Conservation (phyloP, 2,329 filamentous ascomycete species). For the Aspergillus chevalieri region DNA sequence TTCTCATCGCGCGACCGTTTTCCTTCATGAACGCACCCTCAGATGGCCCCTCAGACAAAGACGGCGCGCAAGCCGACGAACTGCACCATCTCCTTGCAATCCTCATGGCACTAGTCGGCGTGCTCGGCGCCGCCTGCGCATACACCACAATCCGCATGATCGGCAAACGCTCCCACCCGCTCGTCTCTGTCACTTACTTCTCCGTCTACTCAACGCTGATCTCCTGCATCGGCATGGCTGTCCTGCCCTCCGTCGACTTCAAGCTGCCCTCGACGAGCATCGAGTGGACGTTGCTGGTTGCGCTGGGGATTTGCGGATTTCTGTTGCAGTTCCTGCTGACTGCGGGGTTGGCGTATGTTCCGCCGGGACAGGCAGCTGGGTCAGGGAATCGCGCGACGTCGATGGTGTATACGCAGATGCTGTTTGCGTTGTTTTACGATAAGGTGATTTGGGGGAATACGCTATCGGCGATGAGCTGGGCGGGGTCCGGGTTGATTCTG, state of each 20-base stretch:
- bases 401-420: slow-evolving; percentile 65
- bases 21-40: slow-evolving; percentile 6
- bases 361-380: slow-evolving; percentile 32
- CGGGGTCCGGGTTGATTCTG: slow-evolving; percentile 59
- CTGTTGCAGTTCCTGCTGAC: slow-evolving; percentile 82
- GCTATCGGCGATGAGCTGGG: slow-evolving; percentile 52
- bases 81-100: slow-evolving; percentile 65
- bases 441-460: slow-evolving; percentile 57
- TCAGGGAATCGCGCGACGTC: slow-evolving; percentile 51
- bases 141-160: slow-evolving; percentile 76
- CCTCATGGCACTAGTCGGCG: slow-evolving; percentile 66
- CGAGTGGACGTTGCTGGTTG: slow-evolving; percentile 63
- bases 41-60: slow-evolving; percentile 12
- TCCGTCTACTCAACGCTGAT: slow-evolving; percentile 64
- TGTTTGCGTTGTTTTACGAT: slow-evolving; percentile 62
- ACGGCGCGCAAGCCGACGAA: slow-evolving; percentile 40
- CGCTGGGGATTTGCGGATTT: slow-evolving; percentile 69
- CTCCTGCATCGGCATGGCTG: slow-evolving; percentile 53
- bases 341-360: slow-evolving; percentile 66
- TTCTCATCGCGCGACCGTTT: slow-evolving; percentile 71
- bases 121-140: slow-evolving; percentile 67
- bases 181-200: slow-evolving; percentile 86
- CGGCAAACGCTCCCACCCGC: slow-evolving; percentile 68
- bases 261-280: slow-evolving; percentile 47
- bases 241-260: slow-evolving; percentile 52